phyloP scores from a whole-genome alignment of 2,329 filamentous ascomycete genomes.

The Aspergillus chevalieri region DNA sequence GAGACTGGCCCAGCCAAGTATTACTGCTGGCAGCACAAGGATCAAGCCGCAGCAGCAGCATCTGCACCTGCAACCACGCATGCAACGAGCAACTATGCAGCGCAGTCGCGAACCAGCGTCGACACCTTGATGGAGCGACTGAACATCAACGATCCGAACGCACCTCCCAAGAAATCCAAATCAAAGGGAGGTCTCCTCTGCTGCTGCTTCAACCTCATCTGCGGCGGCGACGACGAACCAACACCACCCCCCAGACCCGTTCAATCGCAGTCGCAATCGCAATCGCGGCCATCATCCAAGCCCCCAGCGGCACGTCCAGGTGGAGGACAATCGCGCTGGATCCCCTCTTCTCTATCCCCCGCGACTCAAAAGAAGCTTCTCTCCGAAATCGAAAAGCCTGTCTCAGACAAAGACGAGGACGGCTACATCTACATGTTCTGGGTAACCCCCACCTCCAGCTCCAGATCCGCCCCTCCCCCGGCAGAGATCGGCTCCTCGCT shows the following conservation, averaged over 20 bases:
- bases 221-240: conserved; percentile 23
- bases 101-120: conserved; percentile 59
- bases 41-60: conserved; percentile 56
- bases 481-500: conserved; percentile 56
- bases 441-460: conserved; percentile 63
- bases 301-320: no score
- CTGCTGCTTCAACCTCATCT: conserved; percentile 31
- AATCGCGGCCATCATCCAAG: not conserved
- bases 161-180: conserved; percentile 6
- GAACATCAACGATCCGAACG: conserved; percentile 49
- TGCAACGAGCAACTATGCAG: conserved; percentile 31
- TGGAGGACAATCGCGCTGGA: conserved; percentile 53
- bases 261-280: conserved; percentile 1
- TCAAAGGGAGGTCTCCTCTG: conserved; percentile 12
- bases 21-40: conserved; percentile 94
- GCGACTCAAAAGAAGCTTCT: conserved; percentile 65
- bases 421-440: conserved; percentile 99
- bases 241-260: conserved; percentile 7
- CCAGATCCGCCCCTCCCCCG: conserved; percentile 47
- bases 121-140: conserved; percentile 80
- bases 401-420: conserved; percentile 67
- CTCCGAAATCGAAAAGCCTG: conserved; percentile 68
- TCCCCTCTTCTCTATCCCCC: conserved; percentile 62
- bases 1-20: conserved; percentile 36
- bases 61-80: not conserved